phyloP scores from a whole-genome alignment of 306 rosid genomes.

The Arachis hypogaea region DNA sequence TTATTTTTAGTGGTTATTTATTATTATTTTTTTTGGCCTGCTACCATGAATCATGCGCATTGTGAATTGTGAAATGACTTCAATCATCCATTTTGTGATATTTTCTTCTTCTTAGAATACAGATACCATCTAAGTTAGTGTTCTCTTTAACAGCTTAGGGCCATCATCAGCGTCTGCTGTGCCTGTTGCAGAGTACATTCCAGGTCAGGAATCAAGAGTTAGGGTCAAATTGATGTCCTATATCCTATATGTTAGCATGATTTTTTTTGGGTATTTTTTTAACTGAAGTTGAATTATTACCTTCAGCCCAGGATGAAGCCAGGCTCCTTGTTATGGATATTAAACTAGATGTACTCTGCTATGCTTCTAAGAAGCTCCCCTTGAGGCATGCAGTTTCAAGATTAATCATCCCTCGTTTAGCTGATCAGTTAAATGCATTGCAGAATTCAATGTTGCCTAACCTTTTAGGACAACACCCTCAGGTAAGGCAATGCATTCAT shows the following conservation, averaged over 20 bases:
- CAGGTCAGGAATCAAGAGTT: slow-evolving; percentile 58
- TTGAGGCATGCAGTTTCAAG: slow-evolving; percentile 68
- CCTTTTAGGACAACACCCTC: slow-evolving; percentile 66
- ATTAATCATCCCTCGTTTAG: slow-evolving; percentile 76
- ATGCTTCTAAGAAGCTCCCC: slow-evolving; percentile 66
- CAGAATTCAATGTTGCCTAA: slow-evolving; percentile 62
- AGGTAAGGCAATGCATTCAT: slow-evolving; percentile 52
- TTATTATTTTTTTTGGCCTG: background rate
- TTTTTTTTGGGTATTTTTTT: slow-evolving; percentile 23
- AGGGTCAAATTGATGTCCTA: slow-evolving; percentile 1
- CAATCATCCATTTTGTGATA: slow-evolving; percentile 35
- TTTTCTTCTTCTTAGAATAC: slow-evolving; percentile 72
- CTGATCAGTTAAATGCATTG: slow-evolving; percentile 69
- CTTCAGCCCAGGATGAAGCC: slow-evolving; percentile 78
- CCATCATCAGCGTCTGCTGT: slow-evolving; percentile 58
- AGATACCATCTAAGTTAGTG: slow-evolving; percentile 79
- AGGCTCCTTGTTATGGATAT: slow-evolving; percentile 57
- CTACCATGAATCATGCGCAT: background rate
- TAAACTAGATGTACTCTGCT: slow-evolving; percentile 83
- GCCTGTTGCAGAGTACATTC: slow-evolving; percentile 74
- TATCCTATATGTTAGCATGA: slow-evolving; percentile 2
- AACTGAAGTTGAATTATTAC: slow-evolving; percentile 28
- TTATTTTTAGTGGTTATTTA: slow-evolving; percentile 1
- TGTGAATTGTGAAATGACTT: slow-evolving; percentile 30
- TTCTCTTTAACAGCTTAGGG: slow-evolving; percentile 70